phyloP scores from a whole-genome alignment of 2,329 filamentous ascomycete species.

The Bipolaris bicolor region DNA sequence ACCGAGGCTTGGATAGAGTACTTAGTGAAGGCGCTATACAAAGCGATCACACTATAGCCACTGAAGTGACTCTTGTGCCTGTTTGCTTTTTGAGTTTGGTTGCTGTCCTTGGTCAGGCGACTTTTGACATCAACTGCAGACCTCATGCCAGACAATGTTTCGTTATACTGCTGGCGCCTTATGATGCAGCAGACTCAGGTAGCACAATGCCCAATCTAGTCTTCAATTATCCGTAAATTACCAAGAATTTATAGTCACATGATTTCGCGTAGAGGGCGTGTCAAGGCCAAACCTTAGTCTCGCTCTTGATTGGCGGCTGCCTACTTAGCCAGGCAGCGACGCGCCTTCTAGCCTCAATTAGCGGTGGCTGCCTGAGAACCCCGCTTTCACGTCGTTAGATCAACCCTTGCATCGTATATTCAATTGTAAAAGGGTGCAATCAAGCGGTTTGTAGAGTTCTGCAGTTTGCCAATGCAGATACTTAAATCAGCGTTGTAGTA shows the following conservation, averaged over 20 bases:
- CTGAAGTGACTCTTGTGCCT: too few species aligned
- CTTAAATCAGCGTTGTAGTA: background rate
- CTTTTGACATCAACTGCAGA: too few species aligned
- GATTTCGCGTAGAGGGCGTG: conserved; percentile 1
- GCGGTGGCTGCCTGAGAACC: conserved; percentile 10
- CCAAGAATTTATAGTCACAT: background rate
- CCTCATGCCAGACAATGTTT: too few species aligned
- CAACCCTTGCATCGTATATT: conserved; percentile 23
- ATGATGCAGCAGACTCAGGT: background rate
- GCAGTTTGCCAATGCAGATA: background rate
- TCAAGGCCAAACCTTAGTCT: background rate
- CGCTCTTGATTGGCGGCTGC: conserved; percentile 5
- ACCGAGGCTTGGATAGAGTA: too few species aligned
- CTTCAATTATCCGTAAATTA: background rate
- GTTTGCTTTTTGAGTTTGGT: too few species aligned
- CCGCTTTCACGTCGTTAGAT: conserved; percentile 24
- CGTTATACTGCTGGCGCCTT: too few species aligned
- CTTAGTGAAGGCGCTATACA: too few species aligned
- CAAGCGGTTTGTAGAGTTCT: background rate
- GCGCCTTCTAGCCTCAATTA: background rate
- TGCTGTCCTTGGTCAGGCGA: too few species aligned
- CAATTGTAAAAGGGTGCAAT: background rate
- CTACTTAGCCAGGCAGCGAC: conserved; percentile 8
- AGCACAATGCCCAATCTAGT: background rate
- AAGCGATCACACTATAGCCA: too few species aligned